Base-by-base conservation (phyloP, 805 yeast genomes). In the Metschnikowia koreensis region DNA sequence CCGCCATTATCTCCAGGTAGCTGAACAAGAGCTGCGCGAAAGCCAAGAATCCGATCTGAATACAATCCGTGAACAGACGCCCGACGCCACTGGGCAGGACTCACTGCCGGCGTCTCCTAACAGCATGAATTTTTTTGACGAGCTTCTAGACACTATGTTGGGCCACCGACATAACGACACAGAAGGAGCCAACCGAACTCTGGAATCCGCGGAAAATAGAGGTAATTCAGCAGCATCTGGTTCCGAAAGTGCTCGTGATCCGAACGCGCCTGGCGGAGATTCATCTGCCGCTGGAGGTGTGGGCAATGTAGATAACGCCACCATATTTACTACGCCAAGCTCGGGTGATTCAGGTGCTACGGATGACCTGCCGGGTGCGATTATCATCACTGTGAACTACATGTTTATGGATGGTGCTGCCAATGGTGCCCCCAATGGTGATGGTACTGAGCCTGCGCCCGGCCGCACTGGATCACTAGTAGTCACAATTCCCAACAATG, bases 401-500 rank as follows among this genome's bases (percentile, higher is more conserved):
- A 73, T 71, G 38, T 74, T 72, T 46, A 71, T 75, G 12, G 77
- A 74, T 54, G 73, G n/a, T n/a, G n/a, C n/a, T n/a, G n/a, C n/a
- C n/a, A n/a, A n/a, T n/a, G n/a, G n/a, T n/a, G n/a, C n/a, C n/a
- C n/a, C n/a, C n/a, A n/a, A n/a, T n/a, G 69, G 48, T 22, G 22
- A 4, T 22, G 65, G 67, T 50, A 62, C 70, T 53, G 76, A 76
- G 15, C 74, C 76, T 4, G 69, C 71, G 53, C 59, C 60, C 11
- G 60, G 60, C 52, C 69, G 80, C 40, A 70, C 82, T 0, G 89
- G 89, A 0, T 79, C 87, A 1, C 69, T 86, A 36, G 76, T 84
- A 34, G 68, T 86, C 59, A 81, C 84, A 39, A 81, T 86, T 31
- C 89, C 91, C n/a, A 83, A 84, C 59, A 82, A 82, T 41, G 79